Evolutionary conservation across 2,329 filamentous ascomycete species (phyloP), one percentile per base, ranked within the genome.

Genomic region (Talaromyces sp.): DNA sequence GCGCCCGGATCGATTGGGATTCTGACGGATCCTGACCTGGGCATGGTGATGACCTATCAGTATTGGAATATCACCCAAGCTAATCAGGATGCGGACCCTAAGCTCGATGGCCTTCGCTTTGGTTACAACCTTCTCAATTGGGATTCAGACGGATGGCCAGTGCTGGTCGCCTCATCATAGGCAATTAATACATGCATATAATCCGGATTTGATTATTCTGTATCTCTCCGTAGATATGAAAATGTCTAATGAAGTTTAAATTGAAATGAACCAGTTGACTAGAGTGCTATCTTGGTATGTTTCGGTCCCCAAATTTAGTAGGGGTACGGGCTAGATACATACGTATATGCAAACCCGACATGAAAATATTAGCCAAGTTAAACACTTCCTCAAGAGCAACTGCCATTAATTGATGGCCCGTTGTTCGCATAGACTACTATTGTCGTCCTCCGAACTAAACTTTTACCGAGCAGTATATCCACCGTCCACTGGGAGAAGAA

Each of bases 401-500:
- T 35, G 29, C 26, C 29, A 31, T 14, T 12, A 35, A 35, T 35
- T 35, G 1, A 35, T 35, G 4, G 12, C 6, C 32, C 10, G 12
- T 12, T 1, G 12, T 4, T 35, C 12, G 32, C 32, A 35, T 35
- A 38, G 7, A 38, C n/a, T 38, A 0, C 14, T 7, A n/a, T 38
- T 38, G 9, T n/a, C 6, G 3, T 38, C n/a, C 14, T n/a, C 17
- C 35, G n/a, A 38, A 2, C 6, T 38, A 14, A 38, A 38, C 17
- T 38, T 4, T 38, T 65, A 69, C 8, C 63, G 63, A 54, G 69
- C 69, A 46, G 67, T 67, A 71, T 76, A 81, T 1, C 78, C 79
- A 4, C 79, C 79, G 72, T 81, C 79, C 19, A 80, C 76, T 1
- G 77, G 70, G 54, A 80, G 62, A n/a, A 70, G 70, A 19, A 76